Conservation (phyloP, 805 yeast genomes). For the Blastobotrys muscicola region DNA sequence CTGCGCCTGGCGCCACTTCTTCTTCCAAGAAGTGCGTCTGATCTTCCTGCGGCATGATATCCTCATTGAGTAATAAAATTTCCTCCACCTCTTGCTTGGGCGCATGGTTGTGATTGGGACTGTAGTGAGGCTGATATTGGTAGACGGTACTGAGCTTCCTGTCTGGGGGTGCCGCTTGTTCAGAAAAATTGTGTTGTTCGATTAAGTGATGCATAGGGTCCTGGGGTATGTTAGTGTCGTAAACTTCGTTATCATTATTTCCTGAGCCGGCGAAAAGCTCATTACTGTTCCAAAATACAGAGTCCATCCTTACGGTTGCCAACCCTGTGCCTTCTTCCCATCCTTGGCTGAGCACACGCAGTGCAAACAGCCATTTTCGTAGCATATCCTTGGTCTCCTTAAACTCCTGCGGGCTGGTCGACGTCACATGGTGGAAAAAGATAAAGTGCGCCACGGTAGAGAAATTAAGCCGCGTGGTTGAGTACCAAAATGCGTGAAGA, state of each 20-base stretch:
- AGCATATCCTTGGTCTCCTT: conserved; percentile 20
- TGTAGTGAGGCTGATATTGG: too few species aligned
- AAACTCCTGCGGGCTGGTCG: conserved; percentile 20
- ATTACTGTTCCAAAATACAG: conserved; percentile 25
- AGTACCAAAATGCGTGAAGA: conserved; percentile 29
- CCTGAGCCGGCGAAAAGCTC: conserved; percentile 9
- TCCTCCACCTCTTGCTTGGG: background rate
- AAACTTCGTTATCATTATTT: too few species aligned
- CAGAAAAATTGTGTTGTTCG: too few species aligned
- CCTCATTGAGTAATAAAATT: conserved; percentile 15
- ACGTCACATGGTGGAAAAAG: conserved; percentile 26
- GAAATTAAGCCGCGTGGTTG: conserved; percentile 23
- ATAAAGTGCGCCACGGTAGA: conserved; percentile 27
- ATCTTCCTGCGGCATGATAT: conserved; percentile 17
- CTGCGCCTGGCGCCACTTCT: conserved; percentile 8
- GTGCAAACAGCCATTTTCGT: conserved; percentile 26
- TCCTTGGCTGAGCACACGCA: conserved; percentile 24
- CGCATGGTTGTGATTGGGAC: too few species aligned
- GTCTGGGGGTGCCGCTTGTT: too few species aligned
- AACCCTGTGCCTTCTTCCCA: conserved; percentile 32
- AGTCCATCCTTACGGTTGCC: conserved; percentile 26
- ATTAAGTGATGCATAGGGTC: too few species aligned
- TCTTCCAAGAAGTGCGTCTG: conserved; percentile 9
- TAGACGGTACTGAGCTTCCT: too few species aligned
- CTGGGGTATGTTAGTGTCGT: too few species aligned